Evolutionary conservation across 306 rosid species (phyloP).

Genomic region (Inga leiocalycina): DNA sequence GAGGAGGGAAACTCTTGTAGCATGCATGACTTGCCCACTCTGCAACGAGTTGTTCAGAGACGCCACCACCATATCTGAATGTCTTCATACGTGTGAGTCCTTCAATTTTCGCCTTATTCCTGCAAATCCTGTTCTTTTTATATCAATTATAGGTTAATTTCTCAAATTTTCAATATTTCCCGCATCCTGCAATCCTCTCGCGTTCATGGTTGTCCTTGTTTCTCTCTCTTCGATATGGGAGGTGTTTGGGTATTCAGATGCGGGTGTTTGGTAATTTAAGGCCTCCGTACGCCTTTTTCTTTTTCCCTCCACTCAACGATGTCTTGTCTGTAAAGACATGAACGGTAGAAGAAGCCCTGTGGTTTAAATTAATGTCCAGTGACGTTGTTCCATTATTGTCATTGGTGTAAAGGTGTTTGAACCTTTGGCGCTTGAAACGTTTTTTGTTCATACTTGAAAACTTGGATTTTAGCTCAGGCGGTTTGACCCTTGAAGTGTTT

Average conservation of each 20-base stretch:
- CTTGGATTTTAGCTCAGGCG: not conserved
- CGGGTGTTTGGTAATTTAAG: slow-evolving; percentile 30
- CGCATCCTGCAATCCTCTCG: slow-evolving; percentile 14
- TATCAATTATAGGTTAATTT: slow-evolving; percentile 8
- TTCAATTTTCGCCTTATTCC: not conserved
- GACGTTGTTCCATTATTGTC: slow-evolving; percentile 16
- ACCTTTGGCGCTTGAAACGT: slow-evolving; percentile 24
- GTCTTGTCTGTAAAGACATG: not conserved
- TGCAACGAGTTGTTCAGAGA: slow-evolving; percentile 68
- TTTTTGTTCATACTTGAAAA: slow-evolving; percentile 8
- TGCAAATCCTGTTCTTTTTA: slow-evolving; percentile 2
- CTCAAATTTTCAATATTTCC: slow-evolving; percentile 27
- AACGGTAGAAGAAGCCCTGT: not conserved
- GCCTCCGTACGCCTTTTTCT: not conserved
- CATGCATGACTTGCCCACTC: slow-evolving; percentile 80
- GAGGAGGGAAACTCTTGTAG: slow-evolving; percentile 55
- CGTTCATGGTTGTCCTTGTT: slow-evolving; percentile 31
- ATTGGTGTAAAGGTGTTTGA: slow-evolving; percentile 19
- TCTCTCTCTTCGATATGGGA: slow-evolving; percentile 37
- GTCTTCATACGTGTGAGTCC: slow-evolving; percentile 79
- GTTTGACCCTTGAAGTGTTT: slow-evolving; percentile 6
- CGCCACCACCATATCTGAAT: slow-evolving; percentile 76
- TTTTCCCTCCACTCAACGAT: not conserved
- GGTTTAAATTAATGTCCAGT: slow-evolving; percentile 11
- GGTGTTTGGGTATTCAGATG: slow-evolving; percentile 18